Evolutionary conservation across 1,284 basidiomycete genomes (phyloP).

Genomic region (Amylostereum chailletii): DNA sequence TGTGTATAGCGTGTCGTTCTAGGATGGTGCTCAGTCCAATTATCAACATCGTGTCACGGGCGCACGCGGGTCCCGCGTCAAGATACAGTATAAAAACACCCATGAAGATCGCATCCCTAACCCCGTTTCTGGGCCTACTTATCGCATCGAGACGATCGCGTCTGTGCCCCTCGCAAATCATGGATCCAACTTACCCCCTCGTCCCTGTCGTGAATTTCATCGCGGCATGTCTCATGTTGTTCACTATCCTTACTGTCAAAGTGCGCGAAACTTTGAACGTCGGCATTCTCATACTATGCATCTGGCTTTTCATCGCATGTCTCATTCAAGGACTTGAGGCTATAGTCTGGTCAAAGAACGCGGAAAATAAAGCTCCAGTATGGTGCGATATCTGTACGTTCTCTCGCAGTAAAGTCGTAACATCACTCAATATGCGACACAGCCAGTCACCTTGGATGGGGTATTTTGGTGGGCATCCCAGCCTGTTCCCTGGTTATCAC

Average conservation of each 20-base stretch:
- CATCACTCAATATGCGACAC: no score
- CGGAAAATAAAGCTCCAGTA: background rate
- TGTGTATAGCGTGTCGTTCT: no score
- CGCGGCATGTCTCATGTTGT: background rate
- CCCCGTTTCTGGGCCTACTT: no score
- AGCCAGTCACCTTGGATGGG: background rate
- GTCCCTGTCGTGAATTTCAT: background rate
- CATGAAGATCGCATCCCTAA: no score
- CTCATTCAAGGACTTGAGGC: background rate
- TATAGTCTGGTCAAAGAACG: background rate
- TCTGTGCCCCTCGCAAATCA: no score
- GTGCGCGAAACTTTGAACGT: background rate
- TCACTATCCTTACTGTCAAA: background rate
- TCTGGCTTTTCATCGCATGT: background rate
- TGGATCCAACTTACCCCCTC: background rate
- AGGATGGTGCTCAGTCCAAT: no score
- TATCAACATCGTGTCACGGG: no score
- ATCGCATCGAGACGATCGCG: no score
- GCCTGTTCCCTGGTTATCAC: conserved; percentile 1
- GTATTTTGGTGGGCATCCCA: background rate
- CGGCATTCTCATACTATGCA: background rate
- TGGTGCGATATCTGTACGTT: background rate
- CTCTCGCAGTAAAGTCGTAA: background rate
- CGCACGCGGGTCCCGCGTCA: no score
- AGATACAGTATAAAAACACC: no score